Base-by-base conservation (phyloP, 140 eudicot species). In the Anethum foeniculum region DNA sequence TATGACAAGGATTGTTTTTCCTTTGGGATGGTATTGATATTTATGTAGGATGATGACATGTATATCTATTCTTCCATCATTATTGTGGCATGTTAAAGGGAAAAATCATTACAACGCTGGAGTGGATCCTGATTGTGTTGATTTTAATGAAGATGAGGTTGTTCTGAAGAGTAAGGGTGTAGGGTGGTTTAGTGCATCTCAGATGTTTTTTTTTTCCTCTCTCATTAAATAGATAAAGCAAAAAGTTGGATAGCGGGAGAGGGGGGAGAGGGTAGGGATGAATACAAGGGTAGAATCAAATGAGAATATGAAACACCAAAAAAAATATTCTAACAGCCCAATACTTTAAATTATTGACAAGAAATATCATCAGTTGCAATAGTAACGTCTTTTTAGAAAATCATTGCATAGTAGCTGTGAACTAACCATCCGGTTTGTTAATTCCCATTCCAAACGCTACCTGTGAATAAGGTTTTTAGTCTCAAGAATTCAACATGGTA, bases 371-470 rank as follows among this genome's bases (percentile, higher is more conserved):
- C 51, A 11, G 36, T 47, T 73, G 10, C 77, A 73, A 28, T 3
- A 16, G 65, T 44, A 15, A 48, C 21, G 13, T 76, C 62, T 27
- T 73, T 8, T 23, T 19, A 41, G 43, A 54, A 34, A 39, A 34
- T 30, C 30, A 78, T 67, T 44, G 14, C 52, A 68, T 78, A 82
- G 51, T 48, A 76, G 81, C 28, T 76, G 52, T 36, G 54, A 81
- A 77, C 92, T 82, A 81, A 93, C 98, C 98, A 88, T 93, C 98
- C 75, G 98, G 98, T 85, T 93, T 93, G 88, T 93, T 93, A 79
- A 93, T 93, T 83, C 99, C 99, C 99, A 95, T 95, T 32, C 99
- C 99, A 91, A 92, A 95, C 6, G 99, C 99, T 83, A 95, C 97
- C 99, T 95, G 89, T 54, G 72, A 87, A 19, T 77, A 79, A 83